Evolutionary conservation across 2,329 filamentous ascomycete genomes (phyloP).

Genomic region (Fusarium piperis): DNA sequence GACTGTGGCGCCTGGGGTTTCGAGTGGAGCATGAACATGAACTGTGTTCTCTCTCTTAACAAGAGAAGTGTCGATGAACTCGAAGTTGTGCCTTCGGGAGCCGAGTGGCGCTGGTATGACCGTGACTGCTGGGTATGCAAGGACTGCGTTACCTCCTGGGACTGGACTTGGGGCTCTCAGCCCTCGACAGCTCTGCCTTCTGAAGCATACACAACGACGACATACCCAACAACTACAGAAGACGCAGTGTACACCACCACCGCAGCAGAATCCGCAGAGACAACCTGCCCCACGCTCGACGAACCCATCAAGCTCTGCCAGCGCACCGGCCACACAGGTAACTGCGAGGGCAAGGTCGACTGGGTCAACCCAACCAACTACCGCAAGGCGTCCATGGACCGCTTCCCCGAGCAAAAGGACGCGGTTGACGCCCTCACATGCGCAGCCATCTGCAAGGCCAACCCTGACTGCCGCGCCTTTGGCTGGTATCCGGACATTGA

Average conservation of each 20-base stretch:
- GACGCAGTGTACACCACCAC: background rate
- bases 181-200: background rate
- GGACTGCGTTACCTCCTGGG: background rate
- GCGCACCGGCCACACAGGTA: background rate
- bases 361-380: background rate
- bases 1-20: background rate
- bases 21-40: slow-evolving; percentile 4
- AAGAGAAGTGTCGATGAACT: background rate
- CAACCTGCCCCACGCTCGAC: background rate
- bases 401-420: background rate
- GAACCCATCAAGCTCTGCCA: background rate
- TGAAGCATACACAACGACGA: background rate
- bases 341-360: background rate
- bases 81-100: background rate
- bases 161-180: background rate
- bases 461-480: background rate
- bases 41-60: background rate
- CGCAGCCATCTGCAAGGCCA: background rate
- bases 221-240: background rate
- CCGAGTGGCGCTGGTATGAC: background rate
- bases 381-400: background rate
- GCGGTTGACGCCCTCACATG: background rate
- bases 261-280: background rate
- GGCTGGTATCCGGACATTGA: background rate
- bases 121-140: background rate